These are phyloP conservation scores for Striga asiatica DNA, from an alignment of 257 asterid species.

Conservation along the genomic window DNA sequence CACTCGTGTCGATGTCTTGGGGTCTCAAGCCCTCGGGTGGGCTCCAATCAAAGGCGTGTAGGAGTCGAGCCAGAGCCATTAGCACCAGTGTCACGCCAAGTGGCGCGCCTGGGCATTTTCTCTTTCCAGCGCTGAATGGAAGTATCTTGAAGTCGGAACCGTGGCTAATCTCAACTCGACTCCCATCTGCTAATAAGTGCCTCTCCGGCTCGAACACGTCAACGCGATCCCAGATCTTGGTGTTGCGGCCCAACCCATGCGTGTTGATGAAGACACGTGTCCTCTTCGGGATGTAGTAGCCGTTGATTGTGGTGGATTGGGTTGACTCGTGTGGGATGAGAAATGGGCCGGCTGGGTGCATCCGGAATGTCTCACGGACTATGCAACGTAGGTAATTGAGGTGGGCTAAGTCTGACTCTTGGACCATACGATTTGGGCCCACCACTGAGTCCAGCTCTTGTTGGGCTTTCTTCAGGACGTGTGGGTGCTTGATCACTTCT, in stretches of 20 bases:
- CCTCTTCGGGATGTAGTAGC: constrained; percentile 57
- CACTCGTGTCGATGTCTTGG: constrained; percentile 59
- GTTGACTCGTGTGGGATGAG: constrained; percentile 84
- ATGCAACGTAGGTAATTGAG: constrained; percentile 77
- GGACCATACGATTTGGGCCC: constrained; percentile 65
- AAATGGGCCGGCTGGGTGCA: constrained; percentile 98
- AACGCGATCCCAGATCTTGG: constrained; percentile 58
- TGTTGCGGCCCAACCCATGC: constrained; percentile 74
- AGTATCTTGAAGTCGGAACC: constrained; percentile 84
- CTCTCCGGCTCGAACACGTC: constrained; percentile 79
- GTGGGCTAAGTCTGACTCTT: constrained; percentile 51
- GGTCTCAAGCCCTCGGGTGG: constrained; percentile 46
- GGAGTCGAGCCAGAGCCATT: constrained; percentile 78
- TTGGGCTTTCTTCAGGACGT: constrained; percentile 52
- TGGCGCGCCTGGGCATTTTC: constrained; percentile 99
- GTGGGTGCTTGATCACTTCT: constrained; percentile 78
- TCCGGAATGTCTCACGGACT: constrained; percentile 83
- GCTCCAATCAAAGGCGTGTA: constrained; percentile 71
- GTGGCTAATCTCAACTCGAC: constrained; percentile 89
- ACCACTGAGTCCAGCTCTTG: constrained; percentile 60
- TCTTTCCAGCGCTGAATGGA: constrained; percentile 85
- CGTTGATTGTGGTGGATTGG: constrained; percentile 56
- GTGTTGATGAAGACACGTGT: constrained; percentile 98
- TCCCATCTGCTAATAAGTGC: constrained; percentile 40
- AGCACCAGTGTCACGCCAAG: constrained; percentile 80